Percentiles rank a stretch among this genome's conserved stretches.
Conservation (phyloP, 768 basidiomycete genomes). For the Hebeloma cylindrosporum region DNA sequence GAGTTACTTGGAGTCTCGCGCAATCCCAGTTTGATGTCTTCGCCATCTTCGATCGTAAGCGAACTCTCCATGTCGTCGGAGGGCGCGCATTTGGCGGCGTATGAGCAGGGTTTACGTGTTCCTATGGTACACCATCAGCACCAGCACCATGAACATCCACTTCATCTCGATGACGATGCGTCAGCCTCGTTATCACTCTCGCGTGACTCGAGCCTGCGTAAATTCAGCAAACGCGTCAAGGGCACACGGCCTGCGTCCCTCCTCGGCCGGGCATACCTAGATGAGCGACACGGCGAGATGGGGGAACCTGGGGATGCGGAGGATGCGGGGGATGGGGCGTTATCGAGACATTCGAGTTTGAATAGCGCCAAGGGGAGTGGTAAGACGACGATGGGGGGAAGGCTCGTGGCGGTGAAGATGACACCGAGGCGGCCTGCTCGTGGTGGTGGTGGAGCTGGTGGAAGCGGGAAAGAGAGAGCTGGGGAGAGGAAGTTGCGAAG, state of each 20-base stretch:
- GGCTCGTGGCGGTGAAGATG: constrained; percentile 50
- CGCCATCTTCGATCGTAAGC: background rate
- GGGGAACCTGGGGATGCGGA: constrained; percentile 18
- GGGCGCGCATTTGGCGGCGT: background rate
- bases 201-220: constrained; percentile 28
- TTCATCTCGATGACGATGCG: background rate
- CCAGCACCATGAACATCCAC: background rate
- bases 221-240: constrained; percentile 29
- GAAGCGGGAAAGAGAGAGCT: constrained; percentile 15
- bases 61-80: background rate
- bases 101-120: no score
- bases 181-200: constrained; percentile 13
- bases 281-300: constrained; percentile 33
- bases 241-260: constrained; percentile 27
- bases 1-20: no score
- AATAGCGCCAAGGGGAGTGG: constrained; percentile 2
- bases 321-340: background rate
- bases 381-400: constrained; percentile 15
- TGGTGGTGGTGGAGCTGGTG: constrained; percentile 17
- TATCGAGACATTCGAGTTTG: constrained; percentile 17
- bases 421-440: constrained; percentile 35
- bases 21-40: constrained; percentile 3
- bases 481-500: constrained; percentile 17
- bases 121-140: no score
- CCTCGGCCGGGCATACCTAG: constrained; percentile 23